These are phyloP conservation scores for Durio zibethinus DNA, from an alignment of 345 rosid species.

Conservation along the genomic window DNA sequence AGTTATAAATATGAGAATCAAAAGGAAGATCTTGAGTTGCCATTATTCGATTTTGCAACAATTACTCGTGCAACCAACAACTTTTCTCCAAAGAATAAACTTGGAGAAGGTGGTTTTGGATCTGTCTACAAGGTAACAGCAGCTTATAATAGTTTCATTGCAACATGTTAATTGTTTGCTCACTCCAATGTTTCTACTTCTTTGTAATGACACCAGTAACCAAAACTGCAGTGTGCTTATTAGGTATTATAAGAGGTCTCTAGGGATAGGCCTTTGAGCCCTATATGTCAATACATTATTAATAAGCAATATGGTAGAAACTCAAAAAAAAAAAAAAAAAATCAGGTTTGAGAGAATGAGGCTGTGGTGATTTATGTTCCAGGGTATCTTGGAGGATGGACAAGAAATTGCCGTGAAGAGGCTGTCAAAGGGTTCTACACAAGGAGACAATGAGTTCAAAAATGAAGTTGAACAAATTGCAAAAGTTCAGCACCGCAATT, in stretches of 20 bases:
- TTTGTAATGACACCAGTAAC: background rate
- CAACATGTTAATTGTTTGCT: background rate
- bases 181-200: too few species aligned
- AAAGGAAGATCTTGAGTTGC: conserved; percentile 32
- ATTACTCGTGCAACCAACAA: conserved; percentile 29
- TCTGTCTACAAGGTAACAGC: conserved; percentile 38
- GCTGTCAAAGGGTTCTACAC: conserved; percentile 10
- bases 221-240: background rate
- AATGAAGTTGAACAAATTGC: conserved; percentile 15
- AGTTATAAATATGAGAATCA: conserved; percentile 11
- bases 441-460: conserved; percentile 10
- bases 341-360: background rate
- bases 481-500: conserved; percentile 18
- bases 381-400: background rate
- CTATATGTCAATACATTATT: background rate
- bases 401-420: conserved; percentile 25
- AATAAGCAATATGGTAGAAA: background rate
- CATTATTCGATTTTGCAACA: conserved; percentile 26
- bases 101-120: conserved; percentile 47
- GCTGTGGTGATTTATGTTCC: background rate
- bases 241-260: too few species aligned
- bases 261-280: background rate
- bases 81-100: conserved; percentile 23
- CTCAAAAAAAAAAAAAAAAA: background rate
- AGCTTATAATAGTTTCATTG: background rate